These are phyloP conservation scores for Dactylorhiza incarnata DNA, from an alignment of 106 monocot genomes.

Conservation along the genomic window DNA sequence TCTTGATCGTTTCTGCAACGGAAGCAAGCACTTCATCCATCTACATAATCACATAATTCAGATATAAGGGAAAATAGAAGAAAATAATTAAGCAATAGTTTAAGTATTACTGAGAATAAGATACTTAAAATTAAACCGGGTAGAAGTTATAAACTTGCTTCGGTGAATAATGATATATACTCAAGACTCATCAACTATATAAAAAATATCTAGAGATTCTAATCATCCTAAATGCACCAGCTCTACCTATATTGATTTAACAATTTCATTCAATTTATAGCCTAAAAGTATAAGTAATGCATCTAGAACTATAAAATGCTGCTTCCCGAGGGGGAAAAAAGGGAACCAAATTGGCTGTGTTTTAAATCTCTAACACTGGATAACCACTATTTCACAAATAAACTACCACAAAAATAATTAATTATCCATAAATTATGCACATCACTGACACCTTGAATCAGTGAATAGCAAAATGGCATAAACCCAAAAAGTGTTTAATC, in stretches of 20 bases:
- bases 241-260: background rate
- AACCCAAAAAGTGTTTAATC: background rate
- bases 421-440: background rate
- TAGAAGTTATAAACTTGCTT: background rate
- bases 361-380: background rate
- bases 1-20: slow-evolving; percentile 70
- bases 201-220: too few relatives aligned
- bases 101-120: background rate
- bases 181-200: too few relatives aligned
- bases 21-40: slow-evolving; percentile 74
- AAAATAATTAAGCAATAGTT: background rate
- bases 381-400: background rate
- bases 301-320: background rate
- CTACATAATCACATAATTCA: slow-evolving; percentile 14
- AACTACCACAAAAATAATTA: background rate
- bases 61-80: background rate
- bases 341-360: background rate
- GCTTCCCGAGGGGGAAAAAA: background rate
- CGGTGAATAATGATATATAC: too few relatives aligned
- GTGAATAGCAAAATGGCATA: background rate
- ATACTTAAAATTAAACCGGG: background rate
- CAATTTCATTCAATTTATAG: background rate
- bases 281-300: background rate
- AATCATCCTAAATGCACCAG: too few relatives aligned
- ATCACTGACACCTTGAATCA: background rate